Base-by-base conservation (phyloP, 1,139 yeast species). In the Yarrowia galli region DNA sequence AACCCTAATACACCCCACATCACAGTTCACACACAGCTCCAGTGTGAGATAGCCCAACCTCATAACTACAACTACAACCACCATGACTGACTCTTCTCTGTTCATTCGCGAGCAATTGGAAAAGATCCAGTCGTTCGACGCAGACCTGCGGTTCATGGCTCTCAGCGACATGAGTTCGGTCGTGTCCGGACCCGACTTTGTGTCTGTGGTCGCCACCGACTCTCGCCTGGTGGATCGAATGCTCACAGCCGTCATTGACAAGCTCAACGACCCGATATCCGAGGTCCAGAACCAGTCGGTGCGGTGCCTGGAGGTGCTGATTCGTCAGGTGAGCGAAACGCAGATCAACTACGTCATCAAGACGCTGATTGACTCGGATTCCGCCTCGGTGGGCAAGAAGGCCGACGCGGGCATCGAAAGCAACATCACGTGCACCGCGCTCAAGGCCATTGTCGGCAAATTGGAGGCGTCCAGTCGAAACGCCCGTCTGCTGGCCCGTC, bases 141-240 rank as follows among this genome's bases (percentile, higher is more conserved):
- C 96, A 3, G 97, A 92, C 75, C 81, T 89, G 72, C 82, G 97
- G 74, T 91, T 88, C 78, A 92, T 92, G 97, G 96, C 95, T 2
- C 80, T 91, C 70, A 90, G 86, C 72, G 97, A 92, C 75, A 82
- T 91, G 73, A 86, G 85, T 73, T 85, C 84, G 73, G 80, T 80
- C 70, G 82, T 79, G 68, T 71, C 72, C 72, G 74, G 71, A 72
- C 79, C 65, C 72, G 77, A 65, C 72, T 75, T 79, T 56, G 73
- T 73, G 67, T 73, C 72, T 48, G 48, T 38, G 56, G 58, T 42
- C 25, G 60, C 42, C 43, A 43, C 58, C 35, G 80, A 78, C 63
- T 69, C 74, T 38, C 70, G 73, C 8, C 71, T 75, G 68, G 73
- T 77, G 9, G 65, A 70, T 7, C 72, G 75, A 18, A 84, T 89